Conservation (phyloP, 106 monocot species). For the Dendrobium huoshanense region DNA sequence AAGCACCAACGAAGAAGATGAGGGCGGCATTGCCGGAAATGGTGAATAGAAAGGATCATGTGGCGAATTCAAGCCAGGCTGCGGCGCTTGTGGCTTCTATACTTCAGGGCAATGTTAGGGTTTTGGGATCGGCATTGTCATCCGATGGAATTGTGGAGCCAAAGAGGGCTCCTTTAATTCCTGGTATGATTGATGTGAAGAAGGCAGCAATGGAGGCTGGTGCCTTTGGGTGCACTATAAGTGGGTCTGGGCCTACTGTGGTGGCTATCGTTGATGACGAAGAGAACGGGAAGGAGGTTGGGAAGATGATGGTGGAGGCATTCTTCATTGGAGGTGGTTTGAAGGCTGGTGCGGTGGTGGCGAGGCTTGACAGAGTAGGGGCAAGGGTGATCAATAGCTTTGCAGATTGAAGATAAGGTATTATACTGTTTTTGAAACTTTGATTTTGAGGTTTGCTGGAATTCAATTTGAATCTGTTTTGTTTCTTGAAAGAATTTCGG, state of each 20-base stretch:
- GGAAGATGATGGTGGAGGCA: constrained; percentile 71
- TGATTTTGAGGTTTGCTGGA: not conserved
- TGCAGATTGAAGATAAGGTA: constrained; percentile 7
- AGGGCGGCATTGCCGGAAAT: constrained; percentile 60
- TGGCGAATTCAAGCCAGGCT: constrained; percentile 84
- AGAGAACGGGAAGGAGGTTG: constrained; percentile 74
- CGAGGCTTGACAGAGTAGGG: constrained; percentile 62
- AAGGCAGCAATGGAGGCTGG: constrained; percentile 69
- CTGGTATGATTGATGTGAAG: constrained; percentile 85
- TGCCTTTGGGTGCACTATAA: constrained; percentile 90
- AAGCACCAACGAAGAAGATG: constrained; percentile 95
- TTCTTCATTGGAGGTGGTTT: constrained; percentile 54
- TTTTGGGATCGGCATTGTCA: constrained; percentile 61
- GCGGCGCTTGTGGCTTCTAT: constrained; percentile 82
- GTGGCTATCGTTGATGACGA: constrained; percentile 70
- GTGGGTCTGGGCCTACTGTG: constrained; percentile 80
- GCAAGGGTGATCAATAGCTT: constrained; percentile 63
- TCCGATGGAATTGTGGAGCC: constrained; percentile 88
- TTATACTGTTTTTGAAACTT: not conserved
- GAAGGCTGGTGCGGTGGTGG: constrained; percentile 46
- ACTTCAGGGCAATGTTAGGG: constrained; percentile 54
- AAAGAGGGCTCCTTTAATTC: constrained; percentile 66
- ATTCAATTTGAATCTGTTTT: not conserved
- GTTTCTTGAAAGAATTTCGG: not conserved
- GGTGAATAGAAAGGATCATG: constrained; percentile 63